Conservation (phyloP, 2,329 filamentous ascomycete species). For the Stachybotrys elegans region DNA sequence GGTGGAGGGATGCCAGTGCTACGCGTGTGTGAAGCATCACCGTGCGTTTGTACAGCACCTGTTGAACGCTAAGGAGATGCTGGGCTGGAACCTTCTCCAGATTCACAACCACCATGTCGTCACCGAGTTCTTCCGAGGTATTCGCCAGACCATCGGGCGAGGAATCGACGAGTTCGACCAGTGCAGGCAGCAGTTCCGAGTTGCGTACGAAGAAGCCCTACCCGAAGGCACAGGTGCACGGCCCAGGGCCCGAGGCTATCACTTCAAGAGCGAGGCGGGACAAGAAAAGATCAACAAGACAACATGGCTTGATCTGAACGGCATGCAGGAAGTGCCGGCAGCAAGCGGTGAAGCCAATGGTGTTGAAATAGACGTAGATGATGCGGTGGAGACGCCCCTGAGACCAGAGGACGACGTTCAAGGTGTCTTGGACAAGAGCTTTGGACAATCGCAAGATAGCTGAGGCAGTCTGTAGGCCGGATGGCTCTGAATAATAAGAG, state of each 20-base stretch:
- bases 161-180: constrained; percentile 57
- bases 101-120: constrained; percentile 81
- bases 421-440: constrained; percentile 50
- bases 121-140: constrained; percentile 64
- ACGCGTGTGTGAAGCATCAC: constrained; percentile 79
- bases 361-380: constrained; percentile 10
- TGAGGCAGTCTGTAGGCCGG: too few relatives aligned
- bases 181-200: constrained; percentile 34
- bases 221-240: constrained; percentile 72
- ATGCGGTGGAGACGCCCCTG: constrained; percentile 34
- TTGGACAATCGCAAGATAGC: constrained; percentile 37
- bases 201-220: constrained; percentile 62
- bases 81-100: constrained; percentile 89
- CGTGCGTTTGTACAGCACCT: constrained; percentile 84
- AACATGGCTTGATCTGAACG: constrained; percentile 55
- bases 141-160: constrained; percentile 59
- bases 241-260: constrained; percentile 76
- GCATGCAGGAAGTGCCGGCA: constrained; percentile 21
- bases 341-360: constrained; percentile 25
- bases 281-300: constrained; percentile 64
- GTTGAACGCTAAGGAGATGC: constrained; percentile 88
- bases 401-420: constrained; percentile 41
- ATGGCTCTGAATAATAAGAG: too few relatives aligned
- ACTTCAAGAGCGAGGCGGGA: constrained; percentile 66
- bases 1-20: constrained; percentile 64